Evolutionary conservation across 345 rosid genomes (phyloP).

Genomic region (Raphanus raphanistrum): DNA sequence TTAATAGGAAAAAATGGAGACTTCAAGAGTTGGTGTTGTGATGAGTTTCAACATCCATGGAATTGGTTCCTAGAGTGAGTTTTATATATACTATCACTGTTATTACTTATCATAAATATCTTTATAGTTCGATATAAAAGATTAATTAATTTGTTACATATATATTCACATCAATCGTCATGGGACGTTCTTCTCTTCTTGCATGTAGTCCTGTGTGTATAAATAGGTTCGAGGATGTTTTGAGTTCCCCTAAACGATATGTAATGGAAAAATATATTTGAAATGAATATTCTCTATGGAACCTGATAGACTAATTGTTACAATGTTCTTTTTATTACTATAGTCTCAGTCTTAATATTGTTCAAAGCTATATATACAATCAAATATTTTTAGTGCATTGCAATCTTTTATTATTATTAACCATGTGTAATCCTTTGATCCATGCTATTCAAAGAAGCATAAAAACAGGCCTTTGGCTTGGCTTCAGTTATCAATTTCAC

Average conservation of each 20-base stretch:
- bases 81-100: slow-evolving; percentile 3
- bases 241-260: neutral
- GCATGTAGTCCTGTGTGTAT: slow-evolving; percentile 11
- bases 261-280: slow-evolving; percentile 4
- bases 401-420: too few relatives aligned
- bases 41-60: slow-evolving; percentile 49
- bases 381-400: too few relatives aligned
- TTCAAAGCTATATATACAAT: too few relatives aligned
- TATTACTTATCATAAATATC: neutral
- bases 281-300: neutral
- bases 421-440: too few relatives aligned
- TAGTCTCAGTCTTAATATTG: too few relatives aligned
- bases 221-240: slow-evolving; percentile 19
- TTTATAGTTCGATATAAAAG: slow-evolving; percentile 15
- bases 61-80: slow-evolving; percentile 32
- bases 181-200: neutral
- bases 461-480: too few relatives aligned
- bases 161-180: neutral
- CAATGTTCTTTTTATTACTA: too few relatives aligned
- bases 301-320: too few relatives aligned
- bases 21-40: slow-evolving; percentile 41
- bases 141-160: slow-evolving; percentile 17
- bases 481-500: too few relatives aligned
- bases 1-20: slow-evolving; percentile 42
- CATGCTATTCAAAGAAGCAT: too few relatives aligned